Conservation (phyloP, 305 asterid species). For the Fraxinus angustifolia region DNA sequence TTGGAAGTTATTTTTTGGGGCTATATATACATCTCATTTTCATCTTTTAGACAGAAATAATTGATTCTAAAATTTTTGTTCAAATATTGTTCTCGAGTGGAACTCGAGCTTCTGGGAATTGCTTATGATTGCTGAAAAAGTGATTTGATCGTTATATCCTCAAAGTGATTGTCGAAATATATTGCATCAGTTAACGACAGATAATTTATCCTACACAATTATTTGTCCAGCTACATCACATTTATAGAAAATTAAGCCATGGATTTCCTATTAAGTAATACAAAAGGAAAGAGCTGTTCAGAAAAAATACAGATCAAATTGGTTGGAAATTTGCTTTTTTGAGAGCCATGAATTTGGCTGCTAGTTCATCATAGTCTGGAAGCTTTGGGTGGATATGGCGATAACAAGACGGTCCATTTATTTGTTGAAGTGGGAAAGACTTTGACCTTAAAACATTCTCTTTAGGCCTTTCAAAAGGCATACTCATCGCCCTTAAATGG, state of each 20-base stretch:
- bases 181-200: background rate
- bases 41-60: too few species aligned
- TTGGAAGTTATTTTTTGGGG: too few species aligned
- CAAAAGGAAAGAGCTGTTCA: background rate
- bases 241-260: background rate
- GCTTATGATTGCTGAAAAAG: background rate
- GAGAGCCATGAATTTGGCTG: slow-evolving; percentile 60
- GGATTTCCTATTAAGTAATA: background rate
- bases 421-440: slow-evolving; percentile 39
- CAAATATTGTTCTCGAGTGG: too few species aligned
- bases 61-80: too few species aligned
- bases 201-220: background rate
- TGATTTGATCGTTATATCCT: background rate
- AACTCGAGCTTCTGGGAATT: too few species aligned
- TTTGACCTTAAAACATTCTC: slow-evolving; percentile 38
- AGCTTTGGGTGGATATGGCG: slow-evolving; percentile 83
- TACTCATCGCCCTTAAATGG: slow-evolving; percentile 39
- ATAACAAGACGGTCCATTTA: slow-evolving; percentile 17
- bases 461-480: slow-evolving; percentile 45
- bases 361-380: slow-evolving; percentile 77
- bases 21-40: too few species aligned
- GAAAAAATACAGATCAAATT: background rate
- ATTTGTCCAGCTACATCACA: background rate
- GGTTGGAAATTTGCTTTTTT: slow-evolving; percentile 40
- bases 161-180: background rate